Evolutionary conservation across 108 stramenopile species (phyloP).

Genomic region (Skeletonema costatum): DNA sequence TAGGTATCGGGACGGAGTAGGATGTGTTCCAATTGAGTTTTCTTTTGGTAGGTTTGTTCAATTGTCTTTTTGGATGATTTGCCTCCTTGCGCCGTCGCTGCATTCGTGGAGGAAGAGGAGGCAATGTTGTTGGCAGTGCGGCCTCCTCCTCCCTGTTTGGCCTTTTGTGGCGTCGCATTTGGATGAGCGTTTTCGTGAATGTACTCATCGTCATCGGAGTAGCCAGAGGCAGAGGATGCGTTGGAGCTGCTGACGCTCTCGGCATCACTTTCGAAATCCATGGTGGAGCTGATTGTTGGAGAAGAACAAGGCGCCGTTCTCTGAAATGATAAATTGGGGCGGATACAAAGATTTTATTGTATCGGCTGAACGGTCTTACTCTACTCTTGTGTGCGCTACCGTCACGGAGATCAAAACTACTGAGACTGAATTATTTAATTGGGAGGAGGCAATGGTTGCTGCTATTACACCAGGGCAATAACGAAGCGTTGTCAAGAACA

Average conservation of each 20-base stretch:
- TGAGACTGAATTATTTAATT: too few relatives aligned
- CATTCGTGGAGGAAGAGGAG: background rate
- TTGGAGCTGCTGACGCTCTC: conserved; percentile 29
- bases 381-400: too few relatives aligned
- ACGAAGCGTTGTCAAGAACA: too few relatives aligned
- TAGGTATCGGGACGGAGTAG: conserved; percentile 96
- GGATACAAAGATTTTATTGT: too few relatives aligned
- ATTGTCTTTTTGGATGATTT: conserved; percentile 51
- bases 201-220: conserved; percentile 12
- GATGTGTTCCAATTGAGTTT: conserved; percentile 96
- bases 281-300: conserved; percentile 1
- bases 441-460: too few relatives aligned
- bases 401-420: too few relatives aligned
- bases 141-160: conserved; percentile 5
- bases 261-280: conserved; percentile 40
- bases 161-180: conserved; percentile 24
- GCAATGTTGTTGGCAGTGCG: background rate
- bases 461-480: too few relatives aligned
- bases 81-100: background rate
- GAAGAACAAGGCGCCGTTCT: background rate
- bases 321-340: too few relatives aligned
- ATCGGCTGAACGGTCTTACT: too few relatives aligned
- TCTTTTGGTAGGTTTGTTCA: conserved; percentile 91
- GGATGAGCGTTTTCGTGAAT: conserved; percentile 55
- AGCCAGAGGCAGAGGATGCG: background rate